A percentile compares a stretch with the other conserved stretches of the same genome.
These are phyloP conservation scores for Handroanthus guayacan DNA, from an alignment of 257 asterid genomes.

Conservation along the genomic window DNA sequence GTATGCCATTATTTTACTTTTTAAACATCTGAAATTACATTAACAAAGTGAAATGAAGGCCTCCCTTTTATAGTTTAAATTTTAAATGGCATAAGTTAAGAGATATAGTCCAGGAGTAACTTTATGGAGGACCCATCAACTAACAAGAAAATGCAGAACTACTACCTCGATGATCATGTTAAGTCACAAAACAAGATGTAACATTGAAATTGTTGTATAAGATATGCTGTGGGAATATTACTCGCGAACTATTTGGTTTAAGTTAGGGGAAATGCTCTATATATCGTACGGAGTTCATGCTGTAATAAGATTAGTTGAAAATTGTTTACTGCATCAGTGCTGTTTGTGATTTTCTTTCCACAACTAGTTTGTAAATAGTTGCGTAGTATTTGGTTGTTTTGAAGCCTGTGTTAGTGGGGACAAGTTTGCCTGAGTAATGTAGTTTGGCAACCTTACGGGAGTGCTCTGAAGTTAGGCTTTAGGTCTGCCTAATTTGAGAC, in stretches of 20 bases:
- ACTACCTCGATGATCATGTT: not conserved
- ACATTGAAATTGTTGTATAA: conserved; percentile 1
- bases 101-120: not conserved
- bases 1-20: not conserved
- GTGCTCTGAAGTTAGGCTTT: not conserved
- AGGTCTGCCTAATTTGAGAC: not conserved
- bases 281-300: too few species aligned
- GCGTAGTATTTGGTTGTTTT: not conserved
- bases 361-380: not conserved
- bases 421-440: not conserved
- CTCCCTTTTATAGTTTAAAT: not conserved
- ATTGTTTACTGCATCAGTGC: not conserved
- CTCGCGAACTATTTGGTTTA: not conserved
- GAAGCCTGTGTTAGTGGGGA: conserved; percentile 16
- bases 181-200: not conserved
- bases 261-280: not conserved
- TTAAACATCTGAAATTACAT: not conserved
- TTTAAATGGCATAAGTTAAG: not conserved
- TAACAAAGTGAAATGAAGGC: not conserved
- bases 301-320: not conserved
- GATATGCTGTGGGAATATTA: conserved; percentile 13
- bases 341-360: not conserved
- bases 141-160: not conserved
- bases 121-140: conserved; percentile 1
- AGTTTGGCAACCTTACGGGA: not conserved